These are phyloP conservation scores for Penicillium glabrum DNA, from an alignment of 2,329 filamentous ascomycete genomes.

Conservation along the genomic window DNA sequence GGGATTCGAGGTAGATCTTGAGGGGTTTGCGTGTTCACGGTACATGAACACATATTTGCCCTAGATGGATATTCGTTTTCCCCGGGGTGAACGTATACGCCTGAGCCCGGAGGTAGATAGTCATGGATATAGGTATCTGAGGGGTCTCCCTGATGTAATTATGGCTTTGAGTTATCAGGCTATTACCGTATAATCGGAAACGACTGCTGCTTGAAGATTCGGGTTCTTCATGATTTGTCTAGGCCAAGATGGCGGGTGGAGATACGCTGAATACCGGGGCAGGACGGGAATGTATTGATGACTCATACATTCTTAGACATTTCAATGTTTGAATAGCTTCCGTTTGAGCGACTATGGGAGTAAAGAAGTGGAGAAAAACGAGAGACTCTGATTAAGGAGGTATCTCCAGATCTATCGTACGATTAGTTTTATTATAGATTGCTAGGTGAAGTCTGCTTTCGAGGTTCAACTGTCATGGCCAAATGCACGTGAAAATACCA, in stretches of 20 bases:
- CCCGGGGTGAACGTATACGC: neutral
- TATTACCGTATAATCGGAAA: neutral
- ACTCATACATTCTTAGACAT: slow-evolving; percentile 5
- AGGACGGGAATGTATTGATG: slow-evolving; percentile 22
- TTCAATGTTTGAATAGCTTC: neutral
- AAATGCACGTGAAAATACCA: slow-evolving; percentile 21
- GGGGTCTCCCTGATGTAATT: neutral
- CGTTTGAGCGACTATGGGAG: neutral
- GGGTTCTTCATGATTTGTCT: slow-evolving; percentile 1
- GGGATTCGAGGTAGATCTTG: neutral
- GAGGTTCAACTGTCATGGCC: neutral
- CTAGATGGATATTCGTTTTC: neutral
- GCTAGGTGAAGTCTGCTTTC: neutral
- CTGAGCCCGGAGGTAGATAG: neutral
- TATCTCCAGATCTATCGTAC: too few species aligned
- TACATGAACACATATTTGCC: neutral
- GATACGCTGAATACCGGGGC: slow-evolving; percentile 26
- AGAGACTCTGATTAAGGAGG: neutral
- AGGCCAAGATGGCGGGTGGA: slow-evolving; percentile 13
- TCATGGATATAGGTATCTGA: neutral
- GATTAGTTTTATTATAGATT: neutral
- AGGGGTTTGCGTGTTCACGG: neutral
- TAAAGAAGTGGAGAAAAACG: neutral
- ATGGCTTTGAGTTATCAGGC: neutral
- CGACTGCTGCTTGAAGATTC: neutral